Conservation (phyloP, 208 protist genomes). For the Crithidia expoeki region DNA sequence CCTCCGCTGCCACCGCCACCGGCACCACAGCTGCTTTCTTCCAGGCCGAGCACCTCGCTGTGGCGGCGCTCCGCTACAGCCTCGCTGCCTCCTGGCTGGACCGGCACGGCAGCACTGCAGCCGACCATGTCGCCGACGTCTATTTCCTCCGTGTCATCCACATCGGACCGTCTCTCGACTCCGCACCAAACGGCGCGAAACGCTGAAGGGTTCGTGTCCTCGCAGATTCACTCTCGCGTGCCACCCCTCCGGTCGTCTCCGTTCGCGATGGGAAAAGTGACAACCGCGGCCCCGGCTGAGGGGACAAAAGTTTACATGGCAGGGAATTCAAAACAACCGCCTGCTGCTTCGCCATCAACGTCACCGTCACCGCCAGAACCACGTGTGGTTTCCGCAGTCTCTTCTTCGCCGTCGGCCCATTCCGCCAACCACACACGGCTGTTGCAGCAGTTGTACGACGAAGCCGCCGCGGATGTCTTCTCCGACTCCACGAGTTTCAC, state of each 20-base stretch:
- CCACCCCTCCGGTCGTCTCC: not conserved
- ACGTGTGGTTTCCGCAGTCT: not conserved
- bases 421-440: constrained; percentile 3
- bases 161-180: constrained; percentile 4
- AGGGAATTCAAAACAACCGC: too few relatives aligned
- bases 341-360: not conserved
- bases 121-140: not conserved
- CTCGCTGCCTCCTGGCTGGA: not conserved
- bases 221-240: not conserved
- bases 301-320: not conserved
- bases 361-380: not conserved
- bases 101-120: not conserved
- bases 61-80: constrained; percentile 9
- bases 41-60: not conserved
- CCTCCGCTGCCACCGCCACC: constrained; percentile 2
- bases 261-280: not conserved
- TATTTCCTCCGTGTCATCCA: constrained; percentile 6
- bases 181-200: not conserved
- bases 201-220: not conserved
- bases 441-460: constrained; percentile 28
- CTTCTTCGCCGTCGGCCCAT: not conserved
- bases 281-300: not conserved
- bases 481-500: constrained; percentile 12
- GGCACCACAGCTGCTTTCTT: not conserved
- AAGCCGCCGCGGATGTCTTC: constrained; percentile 32